Evolutionary conservation across 2,329 filamentous ascomycete genomes (phyloP).

Genomic region (Aspergillus tanneri): DNA sequence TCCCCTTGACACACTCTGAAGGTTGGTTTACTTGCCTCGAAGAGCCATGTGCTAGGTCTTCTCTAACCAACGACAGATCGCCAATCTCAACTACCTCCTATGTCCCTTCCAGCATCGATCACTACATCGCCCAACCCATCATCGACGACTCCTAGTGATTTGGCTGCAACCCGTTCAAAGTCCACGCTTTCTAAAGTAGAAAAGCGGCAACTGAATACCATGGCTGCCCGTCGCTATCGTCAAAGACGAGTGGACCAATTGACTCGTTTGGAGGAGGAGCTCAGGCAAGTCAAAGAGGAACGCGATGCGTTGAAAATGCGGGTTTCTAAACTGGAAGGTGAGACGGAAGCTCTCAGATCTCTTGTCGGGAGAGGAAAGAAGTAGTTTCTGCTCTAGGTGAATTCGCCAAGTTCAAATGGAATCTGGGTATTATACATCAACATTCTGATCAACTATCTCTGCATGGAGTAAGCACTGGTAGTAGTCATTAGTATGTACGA

Average conservation of each 20-base stretch:
- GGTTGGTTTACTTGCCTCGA: background rate
- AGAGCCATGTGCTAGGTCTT: background rate
- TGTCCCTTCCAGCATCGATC: background rate
- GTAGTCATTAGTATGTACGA: background rate
- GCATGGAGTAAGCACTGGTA: background rate
- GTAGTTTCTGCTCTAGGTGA: conserved; percentile 2
- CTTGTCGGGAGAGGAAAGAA: conserved; percentile 5
- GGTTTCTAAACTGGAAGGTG: conserved; percentile 15
- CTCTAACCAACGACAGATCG: conserved; percentile 1
- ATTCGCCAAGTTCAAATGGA: background rate
- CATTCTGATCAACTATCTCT: background rate
- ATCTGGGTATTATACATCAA: background rate
- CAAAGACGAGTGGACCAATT: conserved; percentile 11
- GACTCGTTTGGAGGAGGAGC: conserved; percentile 13
- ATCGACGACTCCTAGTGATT: conserved; percentile 5
- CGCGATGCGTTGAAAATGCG: conserved; percentile 12
- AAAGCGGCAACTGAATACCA: conserved; percentile 13
- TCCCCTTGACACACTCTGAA: conserved; percentile 1
- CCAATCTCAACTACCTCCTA: background rate
- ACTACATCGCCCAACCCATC: conserved; percentile 7
- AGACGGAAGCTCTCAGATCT: conserved; percentile 11
- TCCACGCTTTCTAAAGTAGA: conserved; percentile 5
- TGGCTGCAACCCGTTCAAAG: background rate
- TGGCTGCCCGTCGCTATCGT: conserved; percentile 8
- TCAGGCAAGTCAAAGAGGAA: conserved; percentile 10